Base-by-base conservation (phyloP, 805 yeast genomes). In the Huiozyma sinensis region DNA sequence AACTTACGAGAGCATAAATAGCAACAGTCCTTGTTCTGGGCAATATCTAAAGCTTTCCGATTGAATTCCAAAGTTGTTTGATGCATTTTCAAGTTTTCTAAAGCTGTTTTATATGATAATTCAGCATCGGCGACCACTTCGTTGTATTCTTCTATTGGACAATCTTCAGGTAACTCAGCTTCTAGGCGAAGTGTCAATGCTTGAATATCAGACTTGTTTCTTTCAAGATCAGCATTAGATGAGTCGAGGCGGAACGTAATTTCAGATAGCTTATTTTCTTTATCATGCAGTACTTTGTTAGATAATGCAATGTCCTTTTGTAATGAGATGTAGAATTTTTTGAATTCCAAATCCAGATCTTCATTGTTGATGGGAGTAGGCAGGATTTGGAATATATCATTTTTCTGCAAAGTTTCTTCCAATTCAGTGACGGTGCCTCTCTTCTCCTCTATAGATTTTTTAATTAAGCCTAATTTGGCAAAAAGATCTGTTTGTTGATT, bases 11-110 rank as follows among this genome's bases (percentile, higher is more conserved):
- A 74, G 60, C 97, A 90, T 38, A 89, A 65, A 37, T 80, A 65
- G 61, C 97, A 90, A 40, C 75, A 68, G 8, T 78, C 71, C 7
- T 73, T 70, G 4, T 58, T 54, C 28, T 75, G 64, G 0, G 95
- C 92, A 36, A 73, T 60, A 30, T 76, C 73, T 8, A 83, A 62
- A 0, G 96, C 96, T 38, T 75, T 76, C 24, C 70, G 62, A 54
- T 84, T 87, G 62, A 81, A 88, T 36, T 76, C 76, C 28, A 76
- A 66, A 0, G 89, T 80, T 2, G 87, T 83, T 38, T 77, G 78
- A 30, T 73, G 74, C 50, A 84, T 77, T 55, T 85, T 85, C 31
- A 76, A 57, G 44, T 82, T 79, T 49, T 81, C 83, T 11, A 77
- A 64, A 0, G 86, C 77, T 13, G 71, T 71, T 36, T 75, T 71